These are phyloP conservation scores for Galerina sulciceps DNA, from an alignment of 768 basidiomycete genomes.

Conservation along the genomic window DNA sequence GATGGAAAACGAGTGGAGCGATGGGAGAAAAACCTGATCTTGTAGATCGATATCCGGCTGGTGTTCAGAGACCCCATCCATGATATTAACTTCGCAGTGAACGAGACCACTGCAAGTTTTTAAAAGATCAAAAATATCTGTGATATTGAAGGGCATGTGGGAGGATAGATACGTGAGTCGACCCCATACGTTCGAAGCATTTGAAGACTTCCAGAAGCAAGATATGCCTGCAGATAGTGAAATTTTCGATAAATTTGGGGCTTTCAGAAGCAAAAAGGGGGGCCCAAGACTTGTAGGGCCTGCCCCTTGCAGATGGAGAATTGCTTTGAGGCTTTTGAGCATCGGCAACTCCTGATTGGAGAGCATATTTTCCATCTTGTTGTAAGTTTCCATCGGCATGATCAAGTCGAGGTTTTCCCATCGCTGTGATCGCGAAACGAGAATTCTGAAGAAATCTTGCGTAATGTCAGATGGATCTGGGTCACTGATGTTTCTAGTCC, in stretches of 20 bases:
- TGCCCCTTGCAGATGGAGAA: background rate
- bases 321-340: background rate
- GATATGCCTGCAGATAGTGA: background rate
- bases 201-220: background rate
- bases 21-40: background rate
- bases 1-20: background rate
- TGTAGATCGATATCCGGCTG: background rate
- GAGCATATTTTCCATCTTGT: conserved; percentile 4
- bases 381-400: conserved; percentile 5
- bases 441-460: background rate
- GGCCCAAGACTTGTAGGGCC: too few species aligned
- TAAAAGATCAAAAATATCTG: background rate
- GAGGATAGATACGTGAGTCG: background rate
- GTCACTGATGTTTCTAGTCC: background rate
- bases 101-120: background rate
- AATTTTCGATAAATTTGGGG: background rate
- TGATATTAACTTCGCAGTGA: background rate
- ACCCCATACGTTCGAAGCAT: background rate
- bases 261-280: background rate
- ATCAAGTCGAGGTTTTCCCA: conserved; percentile 10
- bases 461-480: background rate
- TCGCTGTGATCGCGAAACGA: background rate
- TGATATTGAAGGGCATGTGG: background rate
- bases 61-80: background rate
- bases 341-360: background rate